These are phyloP conservation scores for Trichoderma harzianum DNA, from an alignment of 2,329 filamentous ascomycete genomes.

Conservation along the genomic window DNA sequence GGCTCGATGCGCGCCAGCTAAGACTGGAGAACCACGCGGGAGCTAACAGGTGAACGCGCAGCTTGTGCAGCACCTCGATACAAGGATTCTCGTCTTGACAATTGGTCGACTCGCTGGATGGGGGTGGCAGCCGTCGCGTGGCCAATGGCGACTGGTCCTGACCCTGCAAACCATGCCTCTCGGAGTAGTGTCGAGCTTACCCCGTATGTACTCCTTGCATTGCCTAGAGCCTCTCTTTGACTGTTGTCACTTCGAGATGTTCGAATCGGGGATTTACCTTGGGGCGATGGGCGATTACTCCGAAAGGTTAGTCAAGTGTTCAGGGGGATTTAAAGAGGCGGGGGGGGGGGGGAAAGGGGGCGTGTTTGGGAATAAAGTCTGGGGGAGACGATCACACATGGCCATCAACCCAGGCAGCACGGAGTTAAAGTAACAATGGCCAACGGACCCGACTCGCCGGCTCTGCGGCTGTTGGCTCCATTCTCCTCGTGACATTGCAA, in stretches of 20 bases:
- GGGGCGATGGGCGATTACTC: background rate
- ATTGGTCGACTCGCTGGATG: background rate
- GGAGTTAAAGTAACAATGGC: background rate
- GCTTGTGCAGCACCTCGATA: background rate
- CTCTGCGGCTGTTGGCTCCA: background rate
- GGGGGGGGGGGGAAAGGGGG: background rate
- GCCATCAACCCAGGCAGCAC: background rate
- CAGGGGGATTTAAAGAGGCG: background rate
- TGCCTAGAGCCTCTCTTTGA: background rate
- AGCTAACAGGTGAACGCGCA: slow-evolving; percentile 10
- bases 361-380: background rate
- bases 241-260: background rate
- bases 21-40: slow-evolving; percentile 15
- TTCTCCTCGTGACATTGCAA: background rate
- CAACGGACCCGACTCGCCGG: background rate
- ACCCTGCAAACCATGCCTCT: background rate
- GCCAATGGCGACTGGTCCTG: slow-evolving; percentile 11
- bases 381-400: background rate
- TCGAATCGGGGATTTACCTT: slow-evolving; percentile 7
- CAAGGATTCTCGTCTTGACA: background rate
- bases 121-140: background rate
- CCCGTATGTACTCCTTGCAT: slow-evolving; percentile 7
- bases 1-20: slow-evolving; percentile 8
- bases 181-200: background rate
- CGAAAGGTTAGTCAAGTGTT: background rate